Conservation (phyloP, 2,329 filamentous ascomycete species). For the Hymenoscyphus repandus region DNA sequence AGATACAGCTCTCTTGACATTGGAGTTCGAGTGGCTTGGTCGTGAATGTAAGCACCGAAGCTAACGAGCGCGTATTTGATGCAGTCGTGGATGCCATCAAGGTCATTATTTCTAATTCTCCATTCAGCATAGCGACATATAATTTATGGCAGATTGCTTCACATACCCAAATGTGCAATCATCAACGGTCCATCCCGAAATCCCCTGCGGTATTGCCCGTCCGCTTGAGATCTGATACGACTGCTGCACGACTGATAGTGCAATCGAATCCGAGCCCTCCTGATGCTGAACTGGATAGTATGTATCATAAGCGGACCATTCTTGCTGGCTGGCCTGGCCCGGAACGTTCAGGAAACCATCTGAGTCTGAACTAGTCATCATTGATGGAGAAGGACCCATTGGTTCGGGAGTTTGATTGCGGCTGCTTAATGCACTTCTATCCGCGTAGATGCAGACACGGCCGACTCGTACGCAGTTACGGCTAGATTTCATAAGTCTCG, state of each 20-base stretch:
- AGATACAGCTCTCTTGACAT: constrained; percentile 13
- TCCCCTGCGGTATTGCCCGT: constrained; percentile 9
- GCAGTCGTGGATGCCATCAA: constrained; percentile 10
- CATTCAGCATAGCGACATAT: not conserved
- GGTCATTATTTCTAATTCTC: constrained; percentile 11
- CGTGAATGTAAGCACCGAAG: constrained; percentile 15
- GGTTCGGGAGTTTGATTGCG: not conserved
- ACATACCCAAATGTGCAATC: constrained; percentile 11
- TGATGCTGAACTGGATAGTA: constrained; percentile 7
- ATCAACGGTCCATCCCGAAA: constrained; percentile 3
- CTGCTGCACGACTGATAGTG: constrained; percentile 14
- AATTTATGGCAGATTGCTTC: not conserved
- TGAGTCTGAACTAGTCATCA: not conserved
- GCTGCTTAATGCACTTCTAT: not conserved
- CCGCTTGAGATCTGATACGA: constrained; percentile 9
- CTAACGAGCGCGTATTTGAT: constrained; percentile 14
- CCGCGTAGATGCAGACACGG: constrained; percentile 13
- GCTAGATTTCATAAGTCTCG: not conserved
- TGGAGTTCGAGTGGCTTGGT: constrained; percentile 10
- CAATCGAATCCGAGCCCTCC: constrained; percentile 1
- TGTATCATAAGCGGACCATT: not conserved
- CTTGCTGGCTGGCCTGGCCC: not conserved
- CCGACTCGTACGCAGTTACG: constrained; percentile 17
- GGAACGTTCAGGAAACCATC: not conserved
- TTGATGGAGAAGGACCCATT: not conserved